A percentile compares a stretch with the other conserved stretches of the same genome.
Conservation (phyloP, 1,139 yeast genomes). For the Pneumocystis jirovecii region DNA sequence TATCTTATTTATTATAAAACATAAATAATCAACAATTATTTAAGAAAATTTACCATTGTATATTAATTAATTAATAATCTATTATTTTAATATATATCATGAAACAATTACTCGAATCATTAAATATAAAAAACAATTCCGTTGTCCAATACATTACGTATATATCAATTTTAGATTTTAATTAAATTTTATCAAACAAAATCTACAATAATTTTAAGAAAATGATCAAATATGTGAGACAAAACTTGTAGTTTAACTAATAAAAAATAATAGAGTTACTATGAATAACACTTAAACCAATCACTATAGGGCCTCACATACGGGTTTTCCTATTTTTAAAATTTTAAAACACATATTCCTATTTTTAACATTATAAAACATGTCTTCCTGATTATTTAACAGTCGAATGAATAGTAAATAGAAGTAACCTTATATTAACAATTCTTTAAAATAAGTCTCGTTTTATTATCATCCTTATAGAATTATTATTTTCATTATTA, state of each 20-base stretch:
- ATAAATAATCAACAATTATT: not conserved
- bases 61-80: not conserved
- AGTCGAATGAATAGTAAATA: constrained; percentile 67
- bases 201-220: constrained; percentile 59
- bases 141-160: not conserved
- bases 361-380: constrained; percentile 17
- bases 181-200: constrained; percentile 38
- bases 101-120: not conserved
- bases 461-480: constrained; percentile 26
- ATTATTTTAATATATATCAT: not conserved
- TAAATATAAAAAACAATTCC: not conserved
- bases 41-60: not conserved
- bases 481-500: constrained; percentile 1
- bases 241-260: constrained; percentile 25
- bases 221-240: constrained; percentile 71
- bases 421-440: constrained; percentile 73
- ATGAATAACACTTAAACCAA: constrained; percentile 68
- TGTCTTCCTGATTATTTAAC: constrained; percentile 49
- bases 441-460: constrained; percentile 66
- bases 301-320: constrained; percentile 67
- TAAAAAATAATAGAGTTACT: not conserved
- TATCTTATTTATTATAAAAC: not conserved
- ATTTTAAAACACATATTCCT: constrained; percentile 33
- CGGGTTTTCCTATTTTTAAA: no score
- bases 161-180: not conserved